Percentiles rank a stretch among this genome's conserved stretches.
Evolutionary conservation across 2,329 filamentous ascomycete genomes (phyloP).

Genomic region (Colletotrichum zoysiae): DNA sequence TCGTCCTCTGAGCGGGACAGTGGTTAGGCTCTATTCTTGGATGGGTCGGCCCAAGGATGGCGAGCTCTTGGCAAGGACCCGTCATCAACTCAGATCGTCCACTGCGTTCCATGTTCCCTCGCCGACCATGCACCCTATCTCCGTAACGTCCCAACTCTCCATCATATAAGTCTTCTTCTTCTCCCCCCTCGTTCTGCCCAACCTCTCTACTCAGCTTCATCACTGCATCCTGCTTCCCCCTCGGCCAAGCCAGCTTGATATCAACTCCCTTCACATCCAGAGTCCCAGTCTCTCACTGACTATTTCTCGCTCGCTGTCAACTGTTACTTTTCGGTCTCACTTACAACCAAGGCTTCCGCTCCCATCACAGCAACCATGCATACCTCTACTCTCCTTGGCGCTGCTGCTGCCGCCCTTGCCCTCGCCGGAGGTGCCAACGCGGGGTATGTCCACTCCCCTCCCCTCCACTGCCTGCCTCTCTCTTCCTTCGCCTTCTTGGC

Average conservation of each 20-base stretch:
- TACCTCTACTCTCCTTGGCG: conserved; percentile 26
- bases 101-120: conserved; percentile 15
- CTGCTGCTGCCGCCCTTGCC: conserved; percentile 15
- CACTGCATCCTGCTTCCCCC: conserved; percentile 5
- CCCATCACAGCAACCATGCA: conserved; percentile 13
- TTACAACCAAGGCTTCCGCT: not conserved
- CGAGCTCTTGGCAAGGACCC: conserved; percentile 33
- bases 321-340: not conserved
- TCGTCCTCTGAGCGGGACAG: not conserved
- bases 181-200: not conserved
- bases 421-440: conserved; percentile 30
- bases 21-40: conserved; percentile 34
- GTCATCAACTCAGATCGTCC: conserved; percentile 19
- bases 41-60: conserved; percentile 15
- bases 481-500: not conserved
- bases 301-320: not conserved
- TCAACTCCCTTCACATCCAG: conserved; percentile 2
- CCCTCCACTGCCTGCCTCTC: no score
- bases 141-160: conserved; percentile 26
- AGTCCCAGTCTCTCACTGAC: not conserved
- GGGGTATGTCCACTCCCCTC: conserved; percentile 16
- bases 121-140: conserved; percentile 12
- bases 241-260: conserved; percentile 8
- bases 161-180: conserved; percentile 29
- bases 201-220: conserved; percentile 13